Evolutionary conservation across 306 rosid species (phyloP), one percentile per base, ranked within the genome.

Genomic region (Vigna radiata): DNA sequence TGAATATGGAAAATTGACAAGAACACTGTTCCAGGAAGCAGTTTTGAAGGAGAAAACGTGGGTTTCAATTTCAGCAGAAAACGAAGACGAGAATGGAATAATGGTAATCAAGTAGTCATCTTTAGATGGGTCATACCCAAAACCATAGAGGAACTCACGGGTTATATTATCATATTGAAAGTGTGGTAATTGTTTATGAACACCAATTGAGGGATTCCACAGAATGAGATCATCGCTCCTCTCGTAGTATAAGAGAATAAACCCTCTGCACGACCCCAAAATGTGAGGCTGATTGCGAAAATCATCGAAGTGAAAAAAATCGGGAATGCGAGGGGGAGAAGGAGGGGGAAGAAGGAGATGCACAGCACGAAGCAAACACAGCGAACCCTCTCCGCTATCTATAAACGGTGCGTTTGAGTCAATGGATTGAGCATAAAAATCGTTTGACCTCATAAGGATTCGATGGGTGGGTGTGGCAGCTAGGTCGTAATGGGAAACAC

Each of bases 181-280:
- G 1, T 11, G 2, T 27, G 52, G 12, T 7, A 80, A 13, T 1
- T 2, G 37, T 80, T 56, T 80, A 8, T 18, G n/a, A 15, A 2
- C 12, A 36, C 47, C 48, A 0, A 44, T 58, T 31, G 74, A 21
- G 1, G 84, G 84, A 21, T 81, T 81, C 79, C 80, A 81, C 0
- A 81, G 0, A 7, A 65, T 13, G 3, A 73, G 29, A 3, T 67
- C 50, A 6, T 25, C 7, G 27, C 18, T 1, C 0, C 4, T 10
- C 2, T 2, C 0, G 15, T 21, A 43, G 27, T 44, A 5, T 0
- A 41, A 1, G 13, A 41, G 33, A 18, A 66, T 0, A 6, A 66
- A 10, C 10, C 72, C 72, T 21, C 72, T 46, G 19, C 54, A 67
- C 0, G 46, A 49, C 41, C n/a, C 19, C 68, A 62, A 4, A 23